Conservation (phyloP, 768 basidiomycete species). For the Dacryopinax spathularia region DNA sequence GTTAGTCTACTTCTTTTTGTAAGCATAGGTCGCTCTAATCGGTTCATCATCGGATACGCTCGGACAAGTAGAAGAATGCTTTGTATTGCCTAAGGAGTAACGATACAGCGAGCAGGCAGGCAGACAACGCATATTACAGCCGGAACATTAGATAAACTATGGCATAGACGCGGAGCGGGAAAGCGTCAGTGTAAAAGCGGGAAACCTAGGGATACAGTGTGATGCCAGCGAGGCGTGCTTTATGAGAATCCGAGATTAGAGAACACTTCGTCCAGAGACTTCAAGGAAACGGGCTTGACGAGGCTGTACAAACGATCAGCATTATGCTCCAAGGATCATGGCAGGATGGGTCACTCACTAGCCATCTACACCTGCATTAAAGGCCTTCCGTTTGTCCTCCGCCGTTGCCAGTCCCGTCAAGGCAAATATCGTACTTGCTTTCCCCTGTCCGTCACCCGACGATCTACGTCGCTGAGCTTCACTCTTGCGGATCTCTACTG, state of each 20-base stretch:
- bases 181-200: not conserved
- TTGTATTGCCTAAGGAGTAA: not conserved
- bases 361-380: slow-evolving; percentile 86
- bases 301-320: slow-evolving; percentile 35
- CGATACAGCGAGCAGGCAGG: not conserved
- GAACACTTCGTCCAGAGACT: slow-evolving; percentile 63
- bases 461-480: slow-evolving; percentile 34
- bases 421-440: slow-evolving; percentile 48
- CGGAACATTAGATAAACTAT: slow-evolving; percentile 2
- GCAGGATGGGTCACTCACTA: slow-evolving; percentile 47
- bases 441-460: slow-evolving; percentile 16
- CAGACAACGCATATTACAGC: not conserved
- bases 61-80: not conserved
- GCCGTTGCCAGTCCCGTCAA: slow-evolving; percentile 86
- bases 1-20: too few relatives aligned
- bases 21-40: too few relatives aligned
- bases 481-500: slow-evolving; percentile 62
- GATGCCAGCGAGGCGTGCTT: not conserved
- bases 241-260: slow-evolving; percentile 2
- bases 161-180: not conserved
- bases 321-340: not conserved
- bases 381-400: slow-evolving; percentile 83
- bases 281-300: slow-evolving; percentile 93
- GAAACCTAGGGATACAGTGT: not conserved
- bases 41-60: too few relatives aligned